Base-by-base conservation (phyloP, 176 grass and related monocot species). In the Sorghum bicolor region DNA sequence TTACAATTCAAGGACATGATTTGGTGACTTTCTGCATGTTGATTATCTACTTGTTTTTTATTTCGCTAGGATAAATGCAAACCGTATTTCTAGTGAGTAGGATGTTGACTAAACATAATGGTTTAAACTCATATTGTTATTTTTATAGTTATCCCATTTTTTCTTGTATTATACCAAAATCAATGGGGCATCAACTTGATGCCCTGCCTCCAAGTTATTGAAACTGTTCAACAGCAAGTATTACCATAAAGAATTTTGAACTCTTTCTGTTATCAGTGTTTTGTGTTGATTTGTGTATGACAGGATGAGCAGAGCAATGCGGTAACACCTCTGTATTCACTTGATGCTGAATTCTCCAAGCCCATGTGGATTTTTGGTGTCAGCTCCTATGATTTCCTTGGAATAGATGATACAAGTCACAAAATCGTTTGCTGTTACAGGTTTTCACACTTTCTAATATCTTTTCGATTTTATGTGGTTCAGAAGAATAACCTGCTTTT, bases 281-380 rank as follows among this genome's bases (percentile, higher is more conserved):
- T 52, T 67, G 2, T 86, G 74, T 58, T 25, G 8, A 75, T 72
- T 81, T 55, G 20, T 66, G 36, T 67, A 63, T 57, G 38, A 82
- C 75, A 97, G 95, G 79, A 91, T 86, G 95, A 94, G 84, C 45
- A 86, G 20, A 94, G 43, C 63, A 94, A 86, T 83, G 64, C 84
- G 64, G 84, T 85, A 22, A 83, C 85, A 67, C 66, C 85, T 76
- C 22, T 94, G 62, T 91, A 94, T 92, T 76, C 88, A 37, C 71
- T 97, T 30, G 80, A 93, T 90, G 95, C 92, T 88, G 95, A 97
- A 85, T 97, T 94, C 80, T 90, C 95, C 48, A 89, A 88, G 69
- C 90, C 95, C 31, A 89, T 94, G 45, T 97, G 95, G 95, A 84
- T 83, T 78, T 97, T 94, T 80, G 95, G 95, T 81, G 92, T 89